Conservation (phyloP, 805 yeast genomes). For the Suhomyces sp. region DNA sequence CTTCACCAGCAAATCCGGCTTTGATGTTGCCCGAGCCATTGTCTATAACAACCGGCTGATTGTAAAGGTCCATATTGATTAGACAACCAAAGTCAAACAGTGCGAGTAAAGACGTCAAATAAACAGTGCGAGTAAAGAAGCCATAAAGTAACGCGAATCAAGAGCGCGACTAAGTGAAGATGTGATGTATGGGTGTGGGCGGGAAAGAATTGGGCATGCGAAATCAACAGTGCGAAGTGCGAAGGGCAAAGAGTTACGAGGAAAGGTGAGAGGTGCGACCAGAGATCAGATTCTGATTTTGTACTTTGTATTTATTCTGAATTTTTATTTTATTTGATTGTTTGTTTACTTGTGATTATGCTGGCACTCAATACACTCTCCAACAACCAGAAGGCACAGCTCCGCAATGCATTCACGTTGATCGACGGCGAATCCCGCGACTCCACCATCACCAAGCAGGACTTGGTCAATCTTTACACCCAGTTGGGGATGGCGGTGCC, state of each 20-base stretch:
- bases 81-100: not conserved
- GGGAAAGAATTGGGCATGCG: too few relatives aligned
- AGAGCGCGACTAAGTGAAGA: too few relatives aligned
- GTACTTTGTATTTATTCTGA: too few relatives aligned
- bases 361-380: slow-evolving; percentile 45
- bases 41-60: slow-evolving; percentile 47
- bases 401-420: slow-evolving; percentile 72
- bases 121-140: not conserved
- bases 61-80: slow-evolving; percentile 30
- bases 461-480: slow-evolving; percentile 52
- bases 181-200: too few relatives aligned
- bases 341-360: slow-evolving; percentile 11
- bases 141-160: too few relatives aligned
- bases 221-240: too few relatives aligned
- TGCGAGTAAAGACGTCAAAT: not conserved
- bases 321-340: too few relatives aligned
- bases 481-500: slow-evolving; percentile 50
- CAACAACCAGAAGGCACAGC: slow-evolving; percentile 59
- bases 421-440: slow-evolving; percentile 79
- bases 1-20: slow-evolving; percentile 93
- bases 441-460: slow-evolving; percentile 55
- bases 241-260: too few relatives aligned
- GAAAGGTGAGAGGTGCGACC: too few relatives aligned
- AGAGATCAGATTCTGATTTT: too few relatives aligned
- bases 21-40: slow-evolving; percentile 80